Base-by-base conservation (phyloP, 2,329 filamentous ascomycete species). In the Fusarium zealandicum region DNA sequence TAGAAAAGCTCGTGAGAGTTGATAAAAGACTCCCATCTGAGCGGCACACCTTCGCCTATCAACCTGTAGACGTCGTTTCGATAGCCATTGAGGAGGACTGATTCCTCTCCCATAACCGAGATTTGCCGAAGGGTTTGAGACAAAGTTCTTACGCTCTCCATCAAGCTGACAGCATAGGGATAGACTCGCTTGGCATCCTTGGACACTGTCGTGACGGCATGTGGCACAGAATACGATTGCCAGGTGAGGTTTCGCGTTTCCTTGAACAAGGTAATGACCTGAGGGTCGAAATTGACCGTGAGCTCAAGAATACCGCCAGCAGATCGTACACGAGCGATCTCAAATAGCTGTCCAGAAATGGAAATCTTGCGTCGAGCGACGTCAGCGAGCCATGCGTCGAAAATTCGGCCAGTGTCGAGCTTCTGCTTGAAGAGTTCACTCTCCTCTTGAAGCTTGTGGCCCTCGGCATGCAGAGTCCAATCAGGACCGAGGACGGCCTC, bases 151-250 rank as follows among this genome's bases (percentile, higher is more conserved):
- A 98, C 92, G 68, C 92, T 98, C 76, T 99, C 95, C 92, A 99
- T 99, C 63, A 99, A 78, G 70, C 93, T 98, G 62, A 99, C 93
- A 18, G 96, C 95, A 69, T 96, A 99, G 0, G 95, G 95, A 67
- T 99, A 99, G 4, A 99, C 95, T 46, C 95, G 86, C 76, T 97
- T 96, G n/a, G 95, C 96, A 72, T 99, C 95, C 74, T 98, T 99
- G 1, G 96, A 96, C 47, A 96, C 92, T 60, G 92, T 98, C 74
- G 89, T 96, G 69, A 99, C 92, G 12, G 90, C 87, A 73, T 99
- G 95, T 8, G 96, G 96, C 18, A 99, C 91, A 51, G 91, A 89
- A 72, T 92, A 99, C 63, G 92, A 95, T 58, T 96, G 87, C 93
- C 95, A 99, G 11, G 92, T 87, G 36, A 99, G 79, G 70, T 99